Evolutionary conservation across 1,284 basidiomycete genomes (phyloP).

Genomic region (Rhodotorula sp.): DNA sequence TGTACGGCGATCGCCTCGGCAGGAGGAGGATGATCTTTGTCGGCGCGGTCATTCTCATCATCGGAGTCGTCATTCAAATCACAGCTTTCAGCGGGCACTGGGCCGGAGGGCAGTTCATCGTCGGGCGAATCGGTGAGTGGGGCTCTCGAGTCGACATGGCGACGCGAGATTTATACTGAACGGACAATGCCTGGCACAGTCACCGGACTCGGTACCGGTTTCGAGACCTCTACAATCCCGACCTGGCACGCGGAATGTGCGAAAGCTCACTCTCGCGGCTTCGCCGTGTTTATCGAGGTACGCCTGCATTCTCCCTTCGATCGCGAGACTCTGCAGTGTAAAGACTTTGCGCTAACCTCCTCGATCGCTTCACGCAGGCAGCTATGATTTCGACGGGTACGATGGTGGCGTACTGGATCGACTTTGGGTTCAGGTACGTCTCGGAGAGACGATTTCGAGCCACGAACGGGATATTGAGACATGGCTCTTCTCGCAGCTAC

Average conservation of each 20-base stretch:
- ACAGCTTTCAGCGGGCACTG: slow-evolving; percentile 51
- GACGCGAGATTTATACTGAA: no score
- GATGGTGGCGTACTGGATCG: slow-evolving; percentile 48
- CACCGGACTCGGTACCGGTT: slow-evolving; percentile 25
- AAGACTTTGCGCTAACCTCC: no score
- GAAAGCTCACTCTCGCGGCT: slow-evolving; percentile 59
- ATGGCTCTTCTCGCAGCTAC: slow-evolving; percentile 46
- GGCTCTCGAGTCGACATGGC: no score
- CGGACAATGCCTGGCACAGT: slow-evolving; percentile 21
- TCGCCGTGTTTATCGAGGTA: slow-evolving; percentile 59
- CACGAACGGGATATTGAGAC: no score
- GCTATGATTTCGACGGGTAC: slow-evolving; percentile 55
- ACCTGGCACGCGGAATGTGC: slow-evolving; percentile 60
- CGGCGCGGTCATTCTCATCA: slow-evolving; percentile 48
- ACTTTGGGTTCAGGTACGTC: neutral
- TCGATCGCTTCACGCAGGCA: no score
- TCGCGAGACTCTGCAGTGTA: no score
- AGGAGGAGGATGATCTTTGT: slow-evolving; percentile 26
- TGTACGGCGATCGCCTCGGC: slow-evolving; percentile 23
- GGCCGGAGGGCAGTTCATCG: slow-evolving; percentile 55
- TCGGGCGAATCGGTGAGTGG: slow-evolving; percentile 50
- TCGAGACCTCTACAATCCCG: slow-evolving; percentile 59
- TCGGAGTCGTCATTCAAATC: slow-evolving; percentile 55
- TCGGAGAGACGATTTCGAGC: no score
- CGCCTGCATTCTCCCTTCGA: no score